These are phyloP conservation scores for Yarrowia galli DNA, from an alignment of 1,139 yeast species.

Conservation along the genomic window DNA sequence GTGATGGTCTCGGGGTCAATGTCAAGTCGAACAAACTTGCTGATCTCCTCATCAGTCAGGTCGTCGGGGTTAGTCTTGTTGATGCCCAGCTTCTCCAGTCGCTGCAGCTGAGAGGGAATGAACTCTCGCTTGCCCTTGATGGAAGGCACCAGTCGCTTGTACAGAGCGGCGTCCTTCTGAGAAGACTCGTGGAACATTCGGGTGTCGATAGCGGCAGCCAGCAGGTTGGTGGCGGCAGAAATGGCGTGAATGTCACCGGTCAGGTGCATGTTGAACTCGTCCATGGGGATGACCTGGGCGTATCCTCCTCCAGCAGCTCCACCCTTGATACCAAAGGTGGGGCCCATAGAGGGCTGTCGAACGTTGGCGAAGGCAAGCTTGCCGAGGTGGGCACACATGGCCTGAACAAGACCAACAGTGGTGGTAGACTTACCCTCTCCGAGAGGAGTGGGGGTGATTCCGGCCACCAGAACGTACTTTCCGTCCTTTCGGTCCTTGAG, in stretches of 20 bases:
- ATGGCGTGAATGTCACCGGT: conserved; percentile 99
- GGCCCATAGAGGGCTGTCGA: conserved; percentile 99
- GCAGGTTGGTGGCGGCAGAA: conserved; percentile 90
- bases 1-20: conserved; percentile 94
- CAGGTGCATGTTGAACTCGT: conserved; percentile 96
- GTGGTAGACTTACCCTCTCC: conserved; percentile 99
- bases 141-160: conserved; percentile 84
- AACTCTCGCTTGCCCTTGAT: conserved; percentile 83
- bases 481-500: conserved; percentile 75
- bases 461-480: conserved; percentile 91
- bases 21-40: conserved; percentile 82
- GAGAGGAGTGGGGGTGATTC: conserved; percentile 97
- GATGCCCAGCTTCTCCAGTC: conserved; percentile 83
- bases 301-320: conserved; percentile 99
- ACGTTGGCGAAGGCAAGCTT: conserved; percentile 93
- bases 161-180: conserved; percentile 88
- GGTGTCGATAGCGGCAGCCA: conserved; percentile 98
- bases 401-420: conserved; percentile 95
- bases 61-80: conserved; percentile 81
- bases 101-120: conserved; percentile 76
- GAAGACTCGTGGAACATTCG: conserved; percentile 96
- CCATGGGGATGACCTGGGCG: conserved; percentile 99
- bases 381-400: conserved; percentile 89
- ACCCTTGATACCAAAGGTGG: conserved; percentile 98
- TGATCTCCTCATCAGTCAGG: conserved; percentile 78